phyloP scores from a whole-genome alignment of 129 eudicot species.

The Pseudognaphalium luteoalbum region DNA sequence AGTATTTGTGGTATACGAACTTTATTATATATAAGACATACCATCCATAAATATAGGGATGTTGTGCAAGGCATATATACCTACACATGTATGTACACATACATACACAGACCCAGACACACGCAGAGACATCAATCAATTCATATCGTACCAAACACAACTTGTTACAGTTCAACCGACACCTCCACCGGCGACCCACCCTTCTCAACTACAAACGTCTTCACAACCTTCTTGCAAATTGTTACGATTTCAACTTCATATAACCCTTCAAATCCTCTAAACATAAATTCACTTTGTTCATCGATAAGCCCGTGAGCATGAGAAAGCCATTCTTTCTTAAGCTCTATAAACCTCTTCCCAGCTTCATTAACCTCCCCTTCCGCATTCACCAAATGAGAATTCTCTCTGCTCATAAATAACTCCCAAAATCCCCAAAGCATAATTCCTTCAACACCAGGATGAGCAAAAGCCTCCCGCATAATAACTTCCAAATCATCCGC shows the following conservation, averaged over 20 bases:
- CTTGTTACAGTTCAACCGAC: not conserved
- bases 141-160: not conserved
- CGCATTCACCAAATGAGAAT: slow-evolving; percentile 72
- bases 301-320: slow-evolving; percentile 55
- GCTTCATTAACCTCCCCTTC: slow-evolving; percentile 91
- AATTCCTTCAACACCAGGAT: slow-evolving; percentile 86
- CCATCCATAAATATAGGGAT: not conserved
- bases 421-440: slow-evolving; percentile 97
- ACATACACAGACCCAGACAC: not conserved
- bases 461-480: slow-evolving; percentile 79
- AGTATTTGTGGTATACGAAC: too few species aligned
- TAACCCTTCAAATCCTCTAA: slow-evolving; percentile 73
- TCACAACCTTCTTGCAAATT: slow-evolving; percentile 35
- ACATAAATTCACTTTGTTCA: slow-evolving; percentile 52
- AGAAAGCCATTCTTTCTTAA: slow-evolving; percentile 77
- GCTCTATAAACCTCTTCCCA: slow-evolving; percentile 62
- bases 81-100: not conserved
- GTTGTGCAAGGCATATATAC: too few species aligned
- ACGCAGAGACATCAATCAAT: not conserved
- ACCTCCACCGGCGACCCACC: slow-evolving; percentile 20
- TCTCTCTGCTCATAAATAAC: slow-evolving; percentile 74
- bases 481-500: slow-evolving; percentile 93
- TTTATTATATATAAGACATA: too few species aligned
- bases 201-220: slow-evolving; percentile 68
- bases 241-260: slow-evolving; percentile 51